Conservation (phyloP, 1,139 yeast genomes). For the Nakaseomyces bracarensis region DNA sequence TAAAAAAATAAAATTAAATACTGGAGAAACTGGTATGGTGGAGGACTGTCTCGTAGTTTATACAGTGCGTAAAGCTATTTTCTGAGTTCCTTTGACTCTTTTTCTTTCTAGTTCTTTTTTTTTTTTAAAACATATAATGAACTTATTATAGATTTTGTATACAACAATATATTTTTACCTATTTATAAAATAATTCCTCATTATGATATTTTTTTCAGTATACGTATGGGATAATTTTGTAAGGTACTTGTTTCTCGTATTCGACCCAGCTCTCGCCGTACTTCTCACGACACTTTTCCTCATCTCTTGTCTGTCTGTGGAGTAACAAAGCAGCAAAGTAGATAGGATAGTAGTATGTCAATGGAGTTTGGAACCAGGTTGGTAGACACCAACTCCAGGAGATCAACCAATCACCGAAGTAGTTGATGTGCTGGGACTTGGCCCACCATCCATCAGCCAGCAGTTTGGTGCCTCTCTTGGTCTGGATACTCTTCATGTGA, state of each 20-base stretch:
- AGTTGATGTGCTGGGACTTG: constrained; percentile 82
- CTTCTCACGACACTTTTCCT: constrained; percentile 77
- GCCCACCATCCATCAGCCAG: constrained; percentile 97
- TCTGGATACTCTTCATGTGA: constrained; percentile 57
- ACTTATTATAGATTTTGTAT: background rate
- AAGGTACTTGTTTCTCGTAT: constrained; percentile 75
- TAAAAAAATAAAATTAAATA: too few species aligned
- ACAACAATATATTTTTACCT: too few species aligned
- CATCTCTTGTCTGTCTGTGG: constrained; percentile 89
- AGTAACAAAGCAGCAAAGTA: constrained; percentile 75
- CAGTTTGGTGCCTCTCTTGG: constrained; percentile 71
- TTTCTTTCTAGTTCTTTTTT: constrained; percentile 4
- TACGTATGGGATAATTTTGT: constrained; percentile 80
- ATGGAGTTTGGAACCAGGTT: constrained; percentile 71
- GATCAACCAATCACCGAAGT: constrained; percentile 91
- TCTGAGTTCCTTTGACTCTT: background rate
- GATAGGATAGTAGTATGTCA: constrained; percentile 79
- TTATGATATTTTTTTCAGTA: constrained; percentile 43
- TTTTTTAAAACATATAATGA: constrained; percentile 2
- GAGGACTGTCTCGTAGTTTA: too few species aligned
- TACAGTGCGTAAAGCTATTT: constrained; percentile 5
- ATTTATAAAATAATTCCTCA: too few species aligned
- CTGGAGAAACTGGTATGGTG: too few species aligned
- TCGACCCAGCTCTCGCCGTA: constrained; percentile 81
- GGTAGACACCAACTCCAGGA: constrained; percentile 91